These are phyloP conservation scores for Eucalyptus regnans DNA, from an alignment of 345 rosid genomes.

Conservation along the genomic window DNA sequence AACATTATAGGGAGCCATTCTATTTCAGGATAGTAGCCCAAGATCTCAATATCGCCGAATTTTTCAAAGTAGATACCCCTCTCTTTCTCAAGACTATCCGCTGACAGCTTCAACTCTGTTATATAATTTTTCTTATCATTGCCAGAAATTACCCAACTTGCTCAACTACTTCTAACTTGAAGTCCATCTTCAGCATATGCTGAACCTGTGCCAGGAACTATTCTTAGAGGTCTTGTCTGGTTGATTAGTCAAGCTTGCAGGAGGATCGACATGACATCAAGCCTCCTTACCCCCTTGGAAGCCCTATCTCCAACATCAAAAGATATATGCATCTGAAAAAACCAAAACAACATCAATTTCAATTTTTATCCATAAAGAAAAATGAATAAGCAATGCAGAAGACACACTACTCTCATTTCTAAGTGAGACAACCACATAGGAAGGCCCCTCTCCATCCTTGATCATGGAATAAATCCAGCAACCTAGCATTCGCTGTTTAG, in stretches of 20 bases:
- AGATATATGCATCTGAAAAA: fast-evolving
- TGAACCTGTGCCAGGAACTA: slow-evolving; percentile 17
- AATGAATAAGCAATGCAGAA: fast-evolving
- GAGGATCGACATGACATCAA: fast-evolving
- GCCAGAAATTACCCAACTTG: not conserved
- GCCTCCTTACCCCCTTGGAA: too few species aligned
- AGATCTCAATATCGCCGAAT: slow-evolving; percentile 72
- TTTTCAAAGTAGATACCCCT: slow-evolving; percentile 89
- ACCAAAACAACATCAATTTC: too few species aligned
- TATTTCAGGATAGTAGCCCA: slow-evolving; percentile 52
- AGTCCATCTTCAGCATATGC: slow-evolving; percentile 70
- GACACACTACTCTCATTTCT: too few species aligned
- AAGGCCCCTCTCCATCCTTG: too few species aligned
- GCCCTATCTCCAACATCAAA: too few species aligned
- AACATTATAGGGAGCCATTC: slow-evolving; percentile 46
- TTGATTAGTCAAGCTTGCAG: slow-evolving; percentile 5
- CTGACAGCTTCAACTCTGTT: slow-evolving; percentile 68
- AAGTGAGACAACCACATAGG: not conserved
- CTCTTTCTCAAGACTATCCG: slow-evolving; percentile 76
- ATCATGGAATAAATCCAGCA: too few species aligned
- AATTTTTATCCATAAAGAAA: too few species aligned
- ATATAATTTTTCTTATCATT: not conserved
- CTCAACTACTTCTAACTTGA: not conserved
- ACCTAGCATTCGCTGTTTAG: too few species aligned
- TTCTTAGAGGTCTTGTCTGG: slow-evolving; percentile 18